These are phyloP conservation scores for Dalbergia cultrata DNA, from an alignment of 306 rosid genomes.

Conservation along the genomic window DNA sequence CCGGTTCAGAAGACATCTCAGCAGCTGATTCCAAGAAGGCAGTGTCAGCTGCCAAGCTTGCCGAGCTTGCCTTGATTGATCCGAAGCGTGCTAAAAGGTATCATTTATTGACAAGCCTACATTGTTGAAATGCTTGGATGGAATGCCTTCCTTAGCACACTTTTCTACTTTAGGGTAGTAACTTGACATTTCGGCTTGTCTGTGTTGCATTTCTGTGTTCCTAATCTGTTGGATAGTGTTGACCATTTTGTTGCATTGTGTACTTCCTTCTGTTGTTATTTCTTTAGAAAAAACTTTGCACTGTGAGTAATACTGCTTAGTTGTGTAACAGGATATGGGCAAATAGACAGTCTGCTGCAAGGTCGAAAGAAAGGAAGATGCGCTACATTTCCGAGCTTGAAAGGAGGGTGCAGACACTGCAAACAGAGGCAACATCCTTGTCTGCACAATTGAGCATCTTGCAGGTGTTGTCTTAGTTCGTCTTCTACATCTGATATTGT, in stretches of 20 bases:
- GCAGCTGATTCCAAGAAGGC: conserved; percentile 71
- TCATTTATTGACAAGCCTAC: neutral
- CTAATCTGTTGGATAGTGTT: neutral
- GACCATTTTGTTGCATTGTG: neutral
- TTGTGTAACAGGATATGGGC: conserved; percentile 80
- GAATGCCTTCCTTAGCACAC: neutral
- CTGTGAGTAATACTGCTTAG: conserved; percentile 29
- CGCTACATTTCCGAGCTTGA: conserved; percentile 89
- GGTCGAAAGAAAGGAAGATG: conserved; percentile 95
- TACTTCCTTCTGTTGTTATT: conserved; percentile 4
- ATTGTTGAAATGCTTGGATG: neutral
- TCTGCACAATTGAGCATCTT: conserved; percentile 82
- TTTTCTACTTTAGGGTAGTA: neutral
- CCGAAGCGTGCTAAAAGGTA: conserved; percentile 97
- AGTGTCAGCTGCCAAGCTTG: conserved; percentile 78
- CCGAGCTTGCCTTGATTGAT: conserved; percentile 80
- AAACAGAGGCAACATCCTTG: conserved; percentile 89
- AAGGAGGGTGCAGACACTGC: conserved; percentile 84
- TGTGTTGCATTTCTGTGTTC: neutral
- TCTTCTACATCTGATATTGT: neutral
- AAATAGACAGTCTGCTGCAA: conserved; percentile 94
- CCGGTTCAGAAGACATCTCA: conserved; percentile 61
- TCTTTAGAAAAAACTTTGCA: neutral
- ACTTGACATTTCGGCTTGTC: neutral
- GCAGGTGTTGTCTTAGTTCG: conserved; percentile 60